These are phyloP conservation scores for Paraurostyla sp. DNA, from an alignment of 73 alveolate species.

Conservation along the genomic window DNA sequence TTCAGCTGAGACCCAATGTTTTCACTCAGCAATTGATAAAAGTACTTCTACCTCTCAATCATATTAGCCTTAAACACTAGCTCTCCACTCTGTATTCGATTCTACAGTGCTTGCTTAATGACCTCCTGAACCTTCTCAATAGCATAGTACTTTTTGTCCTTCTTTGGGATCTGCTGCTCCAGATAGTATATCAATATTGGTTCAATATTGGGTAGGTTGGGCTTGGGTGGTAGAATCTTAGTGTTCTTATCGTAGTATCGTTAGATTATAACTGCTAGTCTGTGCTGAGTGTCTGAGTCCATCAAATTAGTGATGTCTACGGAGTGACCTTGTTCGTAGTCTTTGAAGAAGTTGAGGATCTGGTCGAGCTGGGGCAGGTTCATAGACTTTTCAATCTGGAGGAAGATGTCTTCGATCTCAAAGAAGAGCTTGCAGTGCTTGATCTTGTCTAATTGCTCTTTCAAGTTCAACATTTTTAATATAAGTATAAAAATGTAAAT, in stretches of 20 bases:
- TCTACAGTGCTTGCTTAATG: not conserved
- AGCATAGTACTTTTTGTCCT: not conserved
- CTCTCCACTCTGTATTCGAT: not conserved
- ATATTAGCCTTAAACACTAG: not conserved
- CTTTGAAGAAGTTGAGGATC: not conserved
- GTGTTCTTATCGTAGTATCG: not conserved
- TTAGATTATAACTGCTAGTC: not conserved
- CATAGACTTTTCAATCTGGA: not conserved
- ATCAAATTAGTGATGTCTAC: not conserved
- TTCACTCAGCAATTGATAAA: not conserved
- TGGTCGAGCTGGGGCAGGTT: not conserved
- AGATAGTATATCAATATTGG: not conserved
- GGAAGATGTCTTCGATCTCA: conserved; percentile 15
- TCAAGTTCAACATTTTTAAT: not conserved
- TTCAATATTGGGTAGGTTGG: not conserved
- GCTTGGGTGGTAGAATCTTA: too few species aligned
- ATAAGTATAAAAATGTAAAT: not conserved
- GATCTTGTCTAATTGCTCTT: not conserved
- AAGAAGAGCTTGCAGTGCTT: not conserved
- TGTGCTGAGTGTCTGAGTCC: not conserved
- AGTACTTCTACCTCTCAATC: not conserved
- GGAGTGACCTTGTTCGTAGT: not conserved
- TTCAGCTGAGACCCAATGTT: not conserved
- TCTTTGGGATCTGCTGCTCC: not conserved
- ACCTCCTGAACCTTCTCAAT: conserved; percentile 3